Base-by-base conservation (phyloP, 257 asterid genomes). In the Capsicum baccatum region DNA sequence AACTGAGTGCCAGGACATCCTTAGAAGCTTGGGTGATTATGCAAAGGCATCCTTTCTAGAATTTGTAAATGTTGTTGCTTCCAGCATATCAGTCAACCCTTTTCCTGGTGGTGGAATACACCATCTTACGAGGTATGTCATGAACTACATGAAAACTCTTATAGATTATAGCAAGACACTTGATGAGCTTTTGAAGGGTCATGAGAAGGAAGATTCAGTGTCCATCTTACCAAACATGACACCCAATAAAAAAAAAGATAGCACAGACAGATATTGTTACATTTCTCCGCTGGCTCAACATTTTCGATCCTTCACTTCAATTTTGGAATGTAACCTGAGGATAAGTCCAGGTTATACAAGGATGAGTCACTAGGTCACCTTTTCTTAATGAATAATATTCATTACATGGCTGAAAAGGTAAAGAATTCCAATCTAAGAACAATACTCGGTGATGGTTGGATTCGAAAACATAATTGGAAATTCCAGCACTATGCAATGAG, bases 41-140 rank as follows among this genome's bases (percentile, higher is more conserved):
- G 94, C 94, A 1, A 92, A 88, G 89, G 88, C 94, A 5, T 92
- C 98, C 3, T 94, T 96, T 85, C 91, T 92, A 21, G 99, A 96
- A 79, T 94, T 96, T 16, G 94, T 91, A 89, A 90, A 91, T 1
- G 94, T 94, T 0, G 98, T 96, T 10, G 92, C 95, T 42, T 83
- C 92, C 16, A 93, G 91, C 58, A 86, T 88, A 42, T 93, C 99
- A 1, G 83, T 87, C 44, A 92, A 85, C 48, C 86, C 98, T 0
- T 94, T 93, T 47, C 87, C 96, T 0, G 97, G 99, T 0, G 98
- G 98, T 11, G 98, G 95, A 19, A 94, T 93, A 87, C 99, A 93
- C 83, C 97, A 91, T 26, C 92, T 96, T 68, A 93, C 98, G 1
- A 87, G 91, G 79, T 96, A 96, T 33, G 99, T 94, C 11, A 92